Conservation (phyloP, 2,329 filamentous ascomycete genomes). For the Diaporthe velutina region DNA sequence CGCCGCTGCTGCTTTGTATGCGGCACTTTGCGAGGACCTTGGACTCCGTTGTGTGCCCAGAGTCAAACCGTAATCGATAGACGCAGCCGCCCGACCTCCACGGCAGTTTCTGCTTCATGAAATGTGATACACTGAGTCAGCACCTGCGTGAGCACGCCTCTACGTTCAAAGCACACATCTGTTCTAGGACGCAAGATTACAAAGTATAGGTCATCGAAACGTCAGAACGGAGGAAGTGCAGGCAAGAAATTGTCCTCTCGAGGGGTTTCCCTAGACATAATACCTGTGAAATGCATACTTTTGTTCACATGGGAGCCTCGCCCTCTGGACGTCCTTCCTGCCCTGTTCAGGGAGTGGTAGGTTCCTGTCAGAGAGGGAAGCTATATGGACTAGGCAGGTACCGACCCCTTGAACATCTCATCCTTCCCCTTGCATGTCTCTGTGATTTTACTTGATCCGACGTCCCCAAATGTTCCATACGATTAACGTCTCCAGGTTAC, state of each 20-base stretch:
- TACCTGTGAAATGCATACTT: not conserved
- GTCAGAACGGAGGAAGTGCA: too few species aligned
- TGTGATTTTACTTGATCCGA: not conserved
- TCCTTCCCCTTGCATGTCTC: not conserved
- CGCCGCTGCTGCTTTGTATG: too few species aligned
- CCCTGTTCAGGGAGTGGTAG: too few species aligned
- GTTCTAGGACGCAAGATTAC: not conserved
- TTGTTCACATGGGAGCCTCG: not conserved
- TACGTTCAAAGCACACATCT: not conserved
- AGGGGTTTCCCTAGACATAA: not conserved
- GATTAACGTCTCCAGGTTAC: not conserved
- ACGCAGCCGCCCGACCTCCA: not conserved
- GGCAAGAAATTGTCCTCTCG: too few species aligned
- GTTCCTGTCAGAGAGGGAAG: not conserved
- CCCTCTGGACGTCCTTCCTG: not conserved
- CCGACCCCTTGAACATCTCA: too few species aligned
- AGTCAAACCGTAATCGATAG: not conserved
- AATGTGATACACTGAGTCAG: constrained; percentile 1
- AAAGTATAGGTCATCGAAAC: not conserved
- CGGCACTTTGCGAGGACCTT: not conserved
- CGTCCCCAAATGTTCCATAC: not conserved
- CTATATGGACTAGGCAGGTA: not conserved
- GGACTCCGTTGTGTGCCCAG: not conserved
- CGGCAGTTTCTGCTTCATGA: not conserved
- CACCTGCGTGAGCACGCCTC: not conserved